These are phyloP conservation scores for Penicillium janthinellum DNA, from an alignment of 2,329 filamentous ascomycete genomes.

Conservation along the genomic window DNA sequence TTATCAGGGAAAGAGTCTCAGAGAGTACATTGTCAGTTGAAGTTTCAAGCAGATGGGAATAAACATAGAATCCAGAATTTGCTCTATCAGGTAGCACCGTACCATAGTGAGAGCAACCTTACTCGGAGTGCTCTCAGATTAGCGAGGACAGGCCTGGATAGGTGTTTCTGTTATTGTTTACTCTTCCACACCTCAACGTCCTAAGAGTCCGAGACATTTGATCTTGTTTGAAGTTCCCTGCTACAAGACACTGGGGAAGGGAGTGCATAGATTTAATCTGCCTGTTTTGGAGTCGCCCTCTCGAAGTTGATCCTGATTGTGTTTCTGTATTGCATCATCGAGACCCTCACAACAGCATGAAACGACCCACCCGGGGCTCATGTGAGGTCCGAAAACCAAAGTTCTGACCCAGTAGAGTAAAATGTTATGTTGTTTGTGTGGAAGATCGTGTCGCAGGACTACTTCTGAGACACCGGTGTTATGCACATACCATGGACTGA, in stretches of 20 bases:
- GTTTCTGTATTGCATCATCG: background rate
- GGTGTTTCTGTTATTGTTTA: no score
- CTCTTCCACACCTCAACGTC: no score
- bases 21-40: no score
- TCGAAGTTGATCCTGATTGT: background rate
- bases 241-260: background rate
- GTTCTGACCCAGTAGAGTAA: background rate
- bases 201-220: background rate
- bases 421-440: background rate
- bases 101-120: no score
- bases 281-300: background rate
- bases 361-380: background rate
- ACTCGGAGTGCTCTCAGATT: no score
- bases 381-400: background rate
- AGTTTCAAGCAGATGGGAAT: no score
- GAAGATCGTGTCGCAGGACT: background rate
- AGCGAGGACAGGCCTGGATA: no score
- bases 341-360: background rate
- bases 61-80: no score
- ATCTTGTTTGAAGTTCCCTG: background rate
- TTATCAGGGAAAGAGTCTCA: no score
- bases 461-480: conserved; percentile 2
- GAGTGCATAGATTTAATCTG: conserved; percentile 1
- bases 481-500: conserved; percentile 3
- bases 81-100: no score